phyloP scores from a whole-genome alignment of 148 eudicot species.

The Arctostaphylos glauca region DNA sequence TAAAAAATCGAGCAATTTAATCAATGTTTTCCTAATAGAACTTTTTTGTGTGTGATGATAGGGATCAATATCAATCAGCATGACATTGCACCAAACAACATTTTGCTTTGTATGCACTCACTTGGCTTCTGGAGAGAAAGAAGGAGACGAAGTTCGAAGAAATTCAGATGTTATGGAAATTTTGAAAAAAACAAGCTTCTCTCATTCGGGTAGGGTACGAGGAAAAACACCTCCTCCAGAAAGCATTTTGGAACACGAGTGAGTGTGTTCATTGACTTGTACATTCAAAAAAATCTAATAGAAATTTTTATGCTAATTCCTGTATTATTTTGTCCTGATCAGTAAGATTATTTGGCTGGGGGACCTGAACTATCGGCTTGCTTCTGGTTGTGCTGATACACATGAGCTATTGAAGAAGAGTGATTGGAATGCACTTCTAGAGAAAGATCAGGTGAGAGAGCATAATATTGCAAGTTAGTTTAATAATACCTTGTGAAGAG shows the following conservation, averaged over 20 bases:
- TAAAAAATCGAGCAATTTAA: too few species aligned
- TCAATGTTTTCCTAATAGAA: too few species aligned
- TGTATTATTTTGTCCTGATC: neutral
- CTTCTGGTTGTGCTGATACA: conserved; percentile 30
- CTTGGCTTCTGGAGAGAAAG: conserved; percentile 69
- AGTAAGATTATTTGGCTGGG: conserved; percentile 76
- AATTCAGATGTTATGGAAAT: conserved; percentile 59
- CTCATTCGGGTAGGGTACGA: conserved; percentile 25
- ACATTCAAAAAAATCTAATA: neutral
- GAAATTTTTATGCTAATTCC: neutral
- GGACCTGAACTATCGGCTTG: conserved; percentile 62
- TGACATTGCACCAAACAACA: conserved; percentile 48
- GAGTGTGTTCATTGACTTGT: conserved; percentile 1
- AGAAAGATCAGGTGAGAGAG: conserved; percentile 58
- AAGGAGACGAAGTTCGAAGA: conserved; percentile 52
- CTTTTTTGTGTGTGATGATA: neutral
- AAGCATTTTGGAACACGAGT: conserved; percentile 63
- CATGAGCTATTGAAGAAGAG: conserved; percentile 39
- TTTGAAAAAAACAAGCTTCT: conserved; percentile 51
- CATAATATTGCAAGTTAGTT: neutral
- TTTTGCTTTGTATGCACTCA: conserved; percentile 76
- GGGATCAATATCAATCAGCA: conserved; percentile 73
- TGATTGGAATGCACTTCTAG: conserved; percentile 62
- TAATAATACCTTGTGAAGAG: too few species aligned
- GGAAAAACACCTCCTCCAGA: conserved; percentile 27